Conservation (phyloP, 2,329 filamentous ascomycete genomes). For the Phoma sp. region DNA sequence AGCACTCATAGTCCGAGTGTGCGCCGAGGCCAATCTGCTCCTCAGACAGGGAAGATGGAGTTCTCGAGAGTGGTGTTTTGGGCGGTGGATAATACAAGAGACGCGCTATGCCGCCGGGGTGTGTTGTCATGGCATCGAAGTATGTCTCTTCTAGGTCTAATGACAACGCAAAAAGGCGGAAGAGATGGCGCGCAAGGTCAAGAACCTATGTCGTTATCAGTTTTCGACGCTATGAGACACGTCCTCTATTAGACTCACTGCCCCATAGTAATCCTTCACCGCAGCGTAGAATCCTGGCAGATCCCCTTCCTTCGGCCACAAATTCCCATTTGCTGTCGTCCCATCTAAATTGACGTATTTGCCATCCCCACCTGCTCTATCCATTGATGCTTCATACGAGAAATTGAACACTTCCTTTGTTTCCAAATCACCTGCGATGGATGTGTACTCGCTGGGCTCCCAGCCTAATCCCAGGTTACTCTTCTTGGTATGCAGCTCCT, state of each 20-base stretch:
- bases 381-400: conserved; percentile 52
- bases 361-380: conserved; percentile 52
- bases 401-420: conserved; percentile 55
- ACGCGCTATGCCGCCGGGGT: conserved; percentile 51
- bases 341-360: conserved; percentile 53
- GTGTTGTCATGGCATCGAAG: conserved; percentile 52
- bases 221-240: neutral
- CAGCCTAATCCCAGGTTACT: conserved; percentile 52
- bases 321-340: conserved; percentile 42
- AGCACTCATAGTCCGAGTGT: conserved; percentile 47
- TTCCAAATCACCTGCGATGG: conserved; percentile 51
- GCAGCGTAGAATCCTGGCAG: conserved; percentile 50
- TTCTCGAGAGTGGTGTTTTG: conserved; percentile 23
- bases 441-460: conserved; percentile 53
- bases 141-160: conserved; percentile 48
- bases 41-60: conserved; percentile 4
- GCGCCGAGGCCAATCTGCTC: conserved; percentile 50
- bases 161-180: conserved; percentile 52
- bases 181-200: conserved; percentile 50
- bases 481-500: conserved; percentile 50
- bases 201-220: conserved; percentile 34
- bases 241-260: conserved; percentile 23
- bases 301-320: conserved; percentile 51
- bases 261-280: conserved; percentile 50
- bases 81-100: conserved; percentile 51